Evolutionary conservation across 2,329 filamentous ascomycete species (phyloP).

Genomic region (Pseudocercospora pini-densiflorae): DNA sequence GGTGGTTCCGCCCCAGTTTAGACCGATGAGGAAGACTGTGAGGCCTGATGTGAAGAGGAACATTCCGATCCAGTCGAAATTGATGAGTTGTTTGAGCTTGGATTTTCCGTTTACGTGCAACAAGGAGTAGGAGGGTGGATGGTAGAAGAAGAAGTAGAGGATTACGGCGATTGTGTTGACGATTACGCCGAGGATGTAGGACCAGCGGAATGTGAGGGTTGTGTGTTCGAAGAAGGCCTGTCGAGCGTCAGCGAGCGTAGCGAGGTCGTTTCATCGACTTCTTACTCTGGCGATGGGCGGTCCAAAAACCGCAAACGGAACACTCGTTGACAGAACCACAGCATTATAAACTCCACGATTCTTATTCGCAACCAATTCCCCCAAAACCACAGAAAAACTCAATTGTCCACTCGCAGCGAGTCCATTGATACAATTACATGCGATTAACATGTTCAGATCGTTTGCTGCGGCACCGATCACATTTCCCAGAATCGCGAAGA

Average conservation of each 20-base stretch:
- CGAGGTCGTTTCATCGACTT: too few species aligned
- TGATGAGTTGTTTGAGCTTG: conserved; percentile 17
- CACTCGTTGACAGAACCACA: conserved; percentile 21
- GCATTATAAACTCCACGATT: conserved; percentile 25
- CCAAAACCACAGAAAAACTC: conserved; percentile 25
- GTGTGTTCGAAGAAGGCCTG: conserved; percentile 25
- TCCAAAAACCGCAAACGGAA: conserved; percentile 27
- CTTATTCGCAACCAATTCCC: conserved; percentile 25
- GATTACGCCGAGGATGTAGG: conserved; percentile 24
- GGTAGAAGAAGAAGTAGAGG: conserved; percentile 28
- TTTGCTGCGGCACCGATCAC: conserved; percentile 23
- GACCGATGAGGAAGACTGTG: conserved; percentile 26
- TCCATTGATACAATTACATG: conserved; percentile 26
- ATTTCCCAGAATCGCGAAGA: conserved; percentile 24
- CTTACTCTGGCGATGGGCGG: conserved; percentile 22
- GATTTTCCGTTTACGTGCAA: conserved; percentile 24
- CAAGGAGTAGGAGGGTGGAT: conserved; percentile 23
- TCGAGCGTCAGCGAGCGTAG: not conserved
- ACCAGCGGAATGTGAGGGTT: conserved; percentile 21
- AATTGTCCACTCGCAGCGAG: conserved; percentile 25
- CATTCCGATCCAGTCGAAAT: conserved; percentile 27
- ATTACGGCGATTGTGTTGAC: conserved; percentile 25
- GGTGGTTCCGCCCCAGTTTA: conserved; percentile 27
- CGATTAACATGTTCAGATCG: conserved; percentile 26
- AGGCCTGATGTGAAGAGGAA: conserved; percentile 26